Base-by-base conservation (phyloP, 371 early-diverging fungal species). In the Apophysomyces elegans region DNA sequence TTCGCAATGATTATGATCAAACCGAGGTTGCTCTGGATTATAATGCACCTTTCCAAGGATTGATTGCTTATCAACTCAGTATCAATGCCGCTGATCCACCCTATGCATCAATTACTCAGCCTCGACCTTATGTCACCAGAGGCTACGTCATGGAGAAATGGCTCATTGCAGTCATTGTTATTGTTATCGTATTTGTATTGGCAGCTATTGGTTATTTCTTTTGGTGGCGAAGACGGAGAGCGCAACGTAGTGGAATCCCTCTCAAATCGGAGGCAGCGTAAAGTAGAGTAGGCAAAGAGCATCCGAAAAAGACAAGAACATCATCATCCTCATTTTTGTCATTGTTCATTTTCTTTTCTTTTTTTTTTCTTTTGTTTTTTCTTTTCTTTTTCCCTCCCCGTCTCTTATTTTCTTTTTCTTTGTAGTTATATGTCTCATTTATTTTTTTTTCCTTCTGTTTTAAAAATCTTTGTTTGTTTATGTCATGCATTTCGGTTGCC, bases 1-100 rank as follows among this genome's bases (percentile, higher is more conserved):
- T 65, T 5, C 81, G 86, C 14, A 67, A 72, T 26, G 75, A 85
- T 44, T 87, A 78, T 75, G 46, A 66, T 7, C 82, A 87, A 60
- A 79, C 71, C 18, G 87, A 87, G 69, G 86, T 83, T 13, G 84
- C 84, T 0, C 62, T 85, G 41, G 83, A 84, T 61, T 86, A 86
- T 63, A 83, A 86, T 57, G 84, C 85, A 16, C 82, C 85, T 0
- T 77, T 84, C 60, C 79, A 79, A 18, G 76, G 76, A 3, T 46
- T 86, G 56, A 66, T 86, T 56, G 84, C 86, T 0, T 81, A 84
- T 70, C 84, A 84, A 63, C 67, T 84, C 8, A 70, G 74, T 56
- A 73, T 71, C 18, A 63, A 81, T 13, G 69, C 72, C 7, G 36
- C 32, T 1, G 77, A 80, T 59, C 86, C 86, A n/a, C 77, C 79